These are phyloP conservation scores for Solanum clarkiae DNA, from an alignment of 257 asterid species.

Conservation along the genomic window DNA sequence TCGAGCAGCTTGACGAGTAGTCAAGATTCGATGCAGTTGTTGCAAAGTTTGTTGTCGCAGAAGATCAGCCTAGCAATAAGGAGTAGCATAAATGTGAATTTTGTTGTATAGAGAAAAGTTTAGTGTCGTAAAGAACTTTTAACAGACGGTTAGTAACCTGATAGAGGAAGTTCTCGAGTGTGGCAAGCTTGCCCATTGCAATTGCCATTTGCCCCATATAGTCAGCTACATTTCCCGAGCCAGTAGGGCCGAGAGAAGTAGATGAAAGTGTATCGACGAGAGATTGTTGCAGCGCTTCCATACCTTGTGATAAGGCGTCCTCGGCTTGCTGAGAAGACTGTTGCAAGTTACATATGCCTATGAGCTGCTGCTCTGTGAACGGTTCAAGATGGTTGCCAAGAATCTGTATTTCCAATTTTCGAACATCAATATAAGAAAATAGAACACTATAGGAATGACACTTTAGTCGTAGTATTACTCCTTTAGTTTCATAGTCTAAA, in stretches of 20 bases:
- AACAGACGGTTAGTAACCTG: conserved; percentile 25
- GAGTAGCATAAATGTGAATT: neutral
- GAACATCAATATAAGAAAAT: neutral
- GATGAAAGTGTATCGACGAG: conserved; percentile 73
- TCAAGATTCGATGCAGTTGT: conserved; percentile 74
- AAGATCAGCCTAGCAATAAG: conserved; percentile 57
- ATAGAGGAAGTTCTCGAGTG: conserved; percentile 58
- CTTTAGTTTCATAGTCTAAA: neutral
- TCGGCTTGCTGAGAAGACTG: conserved; percentile 92
- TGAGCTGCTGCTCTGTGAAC: conserved; percentile 65
- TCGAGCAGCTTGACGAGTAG: conserved; percentile 88
- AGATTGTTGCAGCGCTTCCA: conserved; percentile 84
- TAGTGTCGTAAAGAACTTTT: neutral
- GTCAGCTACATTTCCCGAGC: conserved; percentile 48
- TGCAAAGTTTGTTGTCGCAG: conserved; percentile 78
- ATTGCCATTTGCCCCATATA: conserved; percentile 87
- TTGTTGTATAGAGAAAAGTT: too few species aligned
- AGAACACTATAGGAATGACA: neutral
- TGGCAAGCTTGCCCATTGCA: conserved; percentile 69
- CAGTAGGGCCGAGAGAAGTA: conserved; percentile 28
- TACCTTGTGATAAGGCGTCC: conserved; percentile 93
- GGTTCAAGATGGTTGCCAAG: conserved; percentile 77
- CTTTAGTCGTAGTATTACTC: neutral
- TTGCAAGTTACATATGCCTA: conserved; percentile 62
- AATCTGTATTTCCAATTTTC: conserved; percentile 26